Conservation (phyloP, 2,329 filamentous ascomycete species). For the Pezicula neosporulosa region DNA sequence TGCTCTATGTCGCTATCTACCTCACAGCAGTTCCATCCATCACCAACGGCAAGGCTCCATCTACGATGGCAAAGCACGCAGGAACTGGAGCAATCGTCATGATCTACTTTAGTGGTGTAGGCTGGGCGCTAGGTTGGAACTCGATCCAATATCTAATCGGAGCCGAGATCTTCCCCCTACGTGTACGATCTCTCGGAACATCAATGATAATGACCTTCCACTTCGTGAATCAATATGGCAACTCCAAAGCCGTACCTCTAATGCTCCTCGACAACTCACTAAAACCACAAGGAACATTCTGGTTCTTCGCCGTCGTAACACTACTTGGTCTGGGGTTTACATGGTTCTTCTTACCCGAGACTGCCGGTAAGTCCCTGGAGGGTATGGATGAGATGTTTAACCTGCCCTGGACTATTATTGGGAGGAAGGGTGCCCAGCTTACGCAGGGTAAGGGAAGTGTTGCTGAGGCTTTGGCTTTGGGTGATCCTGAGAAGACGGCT, state of each 20-base stretch:
- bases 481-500: constrained; percentile 3
- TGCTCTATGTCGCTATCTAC: constrained; percentile 36
- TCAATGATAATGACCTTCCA: constrained; percentile 23
- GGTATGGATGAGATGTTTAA: constrained; percentile 15
- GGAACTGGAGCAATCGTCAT: constrained; percentile 10
- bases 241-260: constrained; percentile 18
- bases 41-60: constrained; percentile 1
- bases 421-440: constrained; percentile 7
- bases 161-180: constrained; percentile 36
- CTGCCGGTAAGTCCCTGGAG: constrained; percentile 33
- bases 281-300: constrained; percentile 41
- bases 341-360: constrained; percentile 42
- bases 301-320: constrained; percentile 36
- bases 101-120: constrained; percentile 12
- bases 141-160: constrained; percentile 35
- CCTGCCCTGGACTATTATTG: constrained; percentile 8
- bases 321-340: constrained; percentile 33
- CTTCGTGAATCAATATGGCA: constrained; percentile 20
- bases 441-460: constrained; percentile 8
- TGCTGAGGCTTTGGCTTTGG: constrained; percentile 4
- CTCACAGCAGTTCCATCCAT: constrained; percentile 33
- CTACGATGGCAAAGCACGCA: constrained; percentile 4
- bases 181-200: constrained; percentile 17
- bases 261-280: constrained; percentile 32
- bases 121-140: constrained; percentile 26